Conservation (phyloP, 441 rosid species). For the Melastoma candidum region DNA sequence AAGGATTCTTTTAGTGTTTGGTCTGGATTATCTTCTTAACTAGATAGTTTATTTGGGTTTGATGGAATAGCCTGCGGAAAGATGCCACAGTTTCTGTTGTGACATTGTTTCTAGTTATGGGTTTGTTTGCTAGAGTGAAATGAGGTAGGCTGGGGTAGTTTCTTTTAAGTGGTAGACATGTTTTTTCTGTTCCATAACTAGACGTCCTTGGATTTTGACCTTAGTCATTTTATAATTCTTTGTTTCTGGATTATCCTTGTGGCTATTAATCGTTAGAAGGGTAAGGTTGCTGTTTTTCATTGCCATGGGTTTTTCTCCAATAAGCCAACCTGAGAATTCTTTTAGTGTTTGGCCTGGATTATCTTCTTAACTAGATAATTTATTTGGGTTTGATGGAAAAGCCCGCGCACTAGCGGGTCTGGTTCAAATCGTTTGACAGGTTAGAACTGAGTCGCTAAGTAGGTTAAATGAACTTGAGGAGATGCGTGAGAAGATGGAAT, state of each 20-base stretch:
- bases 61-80: constrained; percentile 50
- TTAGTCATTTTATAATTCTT: too few relatives aligned
- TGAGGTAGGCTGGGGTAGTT: constrained; percentile 25
- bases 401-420: constrained; percentile 77
- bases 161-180: background rate
- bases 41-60: constrained; percentile 25
- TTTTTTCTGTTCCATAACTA: too few relatives aligned
- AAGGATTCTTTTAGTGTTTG: constrained; percentile 1
- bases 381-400: constrained; percentile 43
- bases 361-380: background rate
- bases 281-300: too few relatives aligned
- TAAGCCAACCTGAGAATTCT: background rate
- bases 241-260: too few relatives aligned
- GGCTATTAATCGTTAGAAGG: too few relatives aligned
- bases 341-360: background rate
- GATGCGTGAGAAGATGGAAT: constrained; percentile 59
- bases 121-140: too few relatives aligned
- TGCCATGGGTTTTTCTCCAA: background rate
- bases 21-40: too few relatives aligned
- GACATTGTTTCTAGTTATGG: too few relatives aligned
- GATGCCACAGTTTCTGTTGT: too few relatives aligned
- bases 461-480: constrained; percentile 71
- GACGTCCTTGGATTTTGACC: background rate
- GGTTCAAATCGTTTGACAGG: constrained; percentile 48
- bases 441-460: constrained; percentile 53